Percentiles rank a stretch among this genome's conserved stretches.
These are phyloP conservation scores for Podospora anserina DNA, from an alignment of 495 filamentous ascomycete species.

Conservation along the genomic window DNA sequence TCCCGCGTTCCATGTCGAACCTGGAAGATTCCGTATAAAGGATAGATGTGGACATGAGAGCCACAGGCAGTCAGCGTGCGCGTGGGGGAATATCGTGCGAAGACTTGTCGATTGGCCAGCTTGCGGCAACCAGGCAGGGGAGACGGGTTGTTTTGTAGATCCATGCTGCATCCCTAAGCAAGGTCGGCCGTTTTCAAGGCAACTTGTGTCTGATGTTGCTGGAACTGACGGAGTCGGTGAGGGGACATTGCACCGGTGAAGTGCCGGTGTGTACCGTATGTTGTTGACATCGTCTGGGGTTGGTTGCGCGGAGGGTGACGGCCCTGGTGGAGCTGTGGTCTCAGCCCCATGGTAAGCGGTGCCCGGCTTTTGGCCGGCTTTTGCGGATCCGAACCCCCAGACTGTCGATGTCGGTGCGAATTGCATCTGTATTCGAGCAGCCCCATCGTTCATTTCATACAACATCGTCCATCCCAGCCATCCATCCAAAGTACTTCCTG, in stretches of 20 bases:
- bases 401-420: not conserved
- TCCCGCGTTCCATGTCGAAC: not conserved
- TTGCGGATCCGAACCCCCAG: not conserved
- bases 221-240: not conserved
- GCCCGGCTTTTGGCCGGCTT: not conserved
- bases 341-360: not conserved
- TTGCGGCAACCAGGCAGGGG: not conserved
- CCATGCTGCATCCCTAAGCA: not conserved
- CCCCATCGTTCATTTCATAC: not conserved
- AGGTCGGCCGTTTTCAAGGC: not conserved
- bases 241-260: not conserved
- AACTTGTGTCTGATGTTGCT: not conserved
- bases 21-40: not conserved
- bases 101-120: not conserved
- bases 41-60: not conserved
- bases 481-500: not conserved
- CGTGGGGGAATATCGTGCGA: not conserved
- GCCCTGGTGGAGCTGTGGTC: not conserved
- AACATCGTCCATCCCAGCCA: not conserved
- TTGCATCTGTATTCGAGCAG: not conserved
- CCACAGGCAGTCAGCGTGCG: not conserved
- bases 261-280: not conserved
- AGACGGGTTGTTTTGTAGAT: not conserved
- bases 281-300: not conserved
- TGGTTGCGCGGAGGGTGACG: not conserved